Evolutionary conservation across 345 rosid species (phyloP).

Genomic region (Brassica incana): DNA sequence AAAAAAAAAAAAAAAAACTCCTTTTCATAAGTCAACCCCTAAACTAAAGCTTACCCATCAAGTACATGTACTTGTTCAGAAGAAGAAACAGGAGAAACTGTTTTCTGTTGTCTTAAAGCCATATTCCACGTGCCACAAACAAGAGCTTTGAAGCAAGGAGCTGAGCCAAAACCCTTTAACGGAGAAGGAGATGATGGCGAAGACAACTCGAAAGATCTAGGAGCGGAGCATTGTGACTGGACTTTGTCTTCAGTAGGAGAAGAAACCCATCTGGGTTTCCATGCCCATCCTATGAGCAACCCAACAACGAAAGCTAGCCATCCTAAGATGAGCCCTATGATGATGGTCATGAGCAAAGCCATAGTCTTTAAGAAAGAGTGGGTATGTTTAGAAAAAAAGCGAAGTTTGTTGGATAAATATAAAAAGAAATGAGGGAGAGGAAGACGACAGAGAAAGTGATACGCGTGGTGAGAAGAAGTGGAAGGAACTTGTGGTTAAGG

Average conservation of each 20-base stretch:
- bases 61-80: constrained; percentile 1
- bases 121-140: constrained; percentile 35
- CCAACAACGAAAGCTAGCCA: constrained; percentile 64
- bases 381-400: constrained; percentile 2
- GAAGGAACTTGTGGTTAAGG: constrained; percentile 3
- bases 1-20: background rate
- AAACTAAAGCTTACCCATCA: constrained; percentile 25
- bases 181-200: constrained; percentile 35
- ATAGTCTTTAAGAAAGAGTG: constrained; percentile 1
- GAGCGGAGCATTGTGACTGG: constrained; percentile 33
- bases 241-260: background rate
- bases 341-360: constrained; percentile 38
- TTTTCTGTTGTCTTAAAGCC: constrained; percentile 32
- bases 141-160: constrained; percentile 47
- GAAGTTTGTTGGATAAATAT: constrained; percentile 23
- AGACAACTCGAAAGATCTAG: constrained; percentile 45
- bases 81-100: constrained; percentile 31
- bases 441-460: constrained; percentile 37
- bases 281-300: constrained; percentile 58
- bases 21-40: background rate
- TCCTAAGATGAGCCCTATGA: constrained; percentile 36
- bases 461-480: constrained; percentile 26
- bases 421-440: constrained; percentile 4
- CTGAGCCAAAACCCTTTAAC: constrained; percentile 45
- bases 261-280: constrained; percentile 66